A percentile compares a stretch with the other conserved stretches of the same genome.
These are phyloP conservation scores for Ilyonectria sp. DNA, from an alignment of 2,329 filamentous ascomycete species.

Conservation along the genomic window DNA sequence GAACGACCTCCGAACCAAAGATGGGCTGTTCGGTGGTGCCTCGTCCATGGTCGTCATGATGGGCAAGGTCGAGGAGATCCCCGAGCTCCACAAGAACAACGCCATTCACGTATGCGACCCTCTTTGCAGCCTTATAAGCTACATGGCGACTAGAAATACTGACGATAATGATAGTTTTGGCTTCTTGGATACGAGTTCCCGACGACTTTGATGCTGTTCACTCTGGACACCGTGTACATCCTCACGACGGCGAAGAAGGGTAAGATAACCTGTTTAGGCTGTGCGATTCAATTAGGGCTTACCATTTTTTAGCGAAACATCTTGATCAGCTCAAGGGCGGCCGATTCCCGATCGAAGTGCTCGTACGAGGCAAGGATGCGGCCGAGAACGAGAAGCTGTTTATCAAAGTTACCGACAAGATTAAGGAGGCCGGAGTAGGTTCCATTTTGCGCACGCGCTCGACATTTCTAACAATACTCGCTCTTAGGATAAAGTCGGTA, in stretches of 20 bases:
- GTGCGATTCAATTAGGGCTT: slow-evolving; percentile 46
- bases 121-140: background rate
- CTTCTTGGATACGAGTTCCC: slow-evolving; percentile 98
- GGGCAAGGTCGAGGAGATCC: slow-evolving; percentile 93
- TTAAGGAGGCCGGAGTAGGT: slow-evolving; percentile 89
- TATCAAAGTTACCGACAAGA: slow-evolving; percentile 84
- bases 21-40: slow-evolving; percentile 87
- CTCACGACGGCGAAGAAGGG: slow-evolving; percentile 98
- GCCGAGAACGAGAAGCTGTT: slow-evolving; percentile 94
- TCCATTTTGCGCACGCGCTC: slow-evolving; percentile 19
- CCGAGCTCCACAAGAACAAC: slow-evolving; percentile 94
- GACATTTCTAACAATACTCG: slow-evolving; percentile 29
- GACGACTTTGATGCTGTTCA: slow-evolving; percentile 94
- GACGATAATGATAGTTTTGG: slow-evolving; percentile 81
- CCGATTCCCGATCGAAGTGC: slow-evolving; percentile 91
- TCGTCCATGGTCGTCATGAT: slow-evolving; percentile 91
- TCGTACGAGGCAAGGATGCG: slow-evolving; percentile 92
- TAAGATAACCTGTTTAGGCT: slow-evolving; percentile 55
- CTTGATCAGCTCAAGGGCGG: slow-evolving; percentile 92
- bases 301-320: slow-evolving; percentile 80
- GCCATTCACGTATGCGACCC: slow-evolving; percentile 84
- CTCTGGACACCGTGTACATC: slow-evolving; percentile 88
- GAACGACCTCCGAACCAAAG: slow-evolving; percentile 90
- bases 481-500: slow-evolving; percentile 86
- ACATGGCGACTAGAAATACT: slow-evolving; percentile 28